Evolutionary conservation across 2,329 filamentous ascomycete species (phyloP), one percentile per base, ranked within the genome.

Genomic region (Aspergillus sp.): DNA sequence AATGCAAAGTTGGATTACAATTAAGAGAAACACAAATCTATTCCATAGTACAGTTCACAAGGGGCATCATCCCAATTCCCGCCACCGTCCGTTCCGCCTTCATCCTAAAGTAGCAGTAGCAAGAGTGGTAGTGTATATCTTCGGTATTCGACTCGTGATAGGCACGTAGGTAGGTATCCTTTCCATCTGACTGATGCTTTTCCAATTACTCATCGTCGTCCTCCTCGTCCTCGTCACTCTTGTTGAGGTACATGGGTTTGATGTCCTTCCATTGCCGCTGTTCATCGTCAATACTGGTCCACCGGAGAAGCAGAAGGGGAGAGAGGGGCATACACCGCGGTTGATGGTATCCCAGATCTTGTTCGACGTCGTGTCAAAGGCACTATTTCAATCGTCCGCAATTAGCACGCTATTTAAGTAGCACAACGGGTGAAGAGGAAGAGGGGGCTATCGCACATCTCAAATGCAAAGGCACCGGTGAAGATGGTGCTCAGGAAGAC

Each of bases 201-300:
- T 7, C 40, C 28, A n/a, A 26, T n/a, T 5, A 8, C 10, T 26
- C 26, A 26, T 69, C 62, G 38, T 69, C 72, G 50, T 84, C 82
- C 54, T 83, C 80, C 56, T 82, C 82, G 55, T 86, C 63, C 2
- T 39, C 36, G 36, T 33, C 83, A 47, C 76, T 80, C 50, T 77
- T 77, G 73, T 86, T 73, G 63, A 94, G 71, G 72, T 95, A 98
- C 73, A 80, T 84, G 71, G 83, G 75, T 75, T 94, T 91, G 77
- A 98, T 96, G 71, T 98, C 93, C 81, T 96, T 96, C 93, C 93
- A 97, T 94, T 96, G 91, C 65, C 91, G 88, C 91, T 97, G 65
- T 60, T 29, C 19, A 43, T 33, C 49, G 53, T 55, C 42, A 55
- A 57, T 40, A 19, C 19, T 19, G 19, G 19, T 19, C 1, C 19